Evolutionary conservation across 148 eudicot species (phyloP).

Genomic region (Arctostaphylos glauca): DNA sequence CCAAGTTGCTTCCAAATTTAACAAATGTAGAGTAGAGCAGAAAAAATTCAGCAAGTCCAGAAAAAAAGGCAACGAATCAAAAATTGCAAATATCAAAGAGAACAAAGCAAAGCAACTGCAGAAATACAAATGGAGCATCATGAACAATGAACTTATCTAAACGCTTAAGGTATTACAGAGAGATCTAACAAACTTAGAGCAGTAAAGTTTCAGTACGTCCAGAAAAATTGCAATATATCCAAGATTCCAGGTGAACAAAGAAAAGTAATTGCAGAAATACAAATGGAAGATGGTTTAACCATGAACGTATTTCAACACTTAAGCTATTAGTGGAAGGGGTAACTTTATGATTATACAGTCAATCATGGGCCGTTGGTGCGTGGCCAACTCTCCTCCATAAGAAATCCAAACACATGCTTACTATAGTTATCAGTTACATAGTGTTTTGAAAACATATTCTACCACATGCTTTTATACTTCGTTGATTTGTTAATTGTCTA

Average conservation of each 20-base stretch:
- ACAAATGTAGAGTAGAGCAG: not conserved
- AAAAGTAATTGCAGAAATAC: not conserved
- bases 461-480: not conserved
- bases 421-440: not conserved
- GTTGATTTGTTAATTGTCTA: not conserved
- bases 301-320: not conserved
- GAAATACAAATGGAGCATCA: not conserved
- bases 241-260: not conserved
- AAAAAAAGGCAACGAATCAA: not conserved
- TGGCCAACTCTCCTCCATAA: not conserved
- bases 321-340: not conserved
- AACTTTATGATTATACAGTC: not conserved
- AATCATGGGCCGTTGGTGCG: not conserved
- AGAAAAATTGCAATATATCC: not conserved
- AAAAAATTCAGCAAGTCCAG: not conserved
- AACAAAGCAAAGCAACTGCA: not conserved
- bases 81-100: not conserved
- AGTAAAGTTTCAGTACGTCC: not conserved
- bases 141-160: not conserved
- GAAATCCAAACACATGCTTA: not conserved
- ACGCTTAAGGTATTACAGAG: not conserved
- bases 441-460: not conserved
- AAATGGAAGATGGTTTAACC: not conserved
- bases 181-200: not conserved
- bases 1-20: not conserved